Conservation (phyloP, 1,139 yeast genomes). For the Kodamaea alishanica region DNA sequence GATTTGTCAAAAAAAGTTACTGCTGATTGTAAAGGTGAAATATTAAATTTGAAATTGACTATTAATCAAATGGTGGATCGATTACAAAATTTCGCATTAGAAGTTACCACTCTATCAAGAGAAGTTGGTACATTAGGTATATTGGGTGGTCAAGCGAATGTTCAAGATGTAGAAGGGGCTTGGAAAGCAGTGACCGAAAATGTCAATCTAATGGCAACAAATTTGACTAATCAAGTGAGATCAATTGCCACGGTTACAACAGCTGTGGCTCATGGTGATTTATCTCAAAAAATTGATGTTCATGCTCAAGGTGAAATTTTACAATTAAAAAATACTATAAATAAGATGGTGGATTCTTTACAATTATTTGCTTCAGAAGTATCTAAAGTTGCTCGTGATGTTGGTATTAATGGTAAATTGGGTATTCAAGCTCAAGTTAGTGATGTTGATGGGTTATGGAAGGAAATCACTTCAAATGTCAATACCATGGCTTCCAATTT, state of each 20-base stretch:
- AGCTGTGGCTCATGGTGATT: slow-evolving; percentile 89
- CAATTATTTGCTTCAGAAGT: slow-evolving; percentile 87
- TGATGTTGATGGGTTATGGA: slow-evolving; percentile 90
- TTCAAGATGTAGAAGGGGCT: slow-evolving; percentile 88
- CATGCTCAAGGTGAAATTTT: slow-evolving; percentile 86
- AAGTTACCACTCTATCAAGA: slow-evolving; percentile 80
- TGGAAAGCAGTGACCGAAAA: slow-evolving; percentile 91
- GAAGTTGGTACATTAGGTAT: slow-evolving; percentile 91
- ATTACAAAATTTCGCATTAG: slow-evolving; percentile 82
- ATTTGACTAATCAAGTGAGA: slow-evolving; percentile 83
- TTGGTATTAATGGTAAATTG: slow-evolving; percentile 87
- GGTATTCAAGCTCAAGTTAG: slow-evolving; percentile 90
- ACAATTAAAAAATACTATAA: slow-evolving; percentile 75
- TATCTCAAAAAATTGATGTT: slow-evolving; percentile 82
- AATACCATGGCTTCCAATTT: slow-evolving; percentile 90
- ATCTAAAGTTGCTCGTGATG: slow-evolving; percentile 86
- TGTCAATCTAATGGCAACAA: slow-evolving; percentile 86
- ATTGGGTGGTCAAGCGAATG: slow-evolving; percentile 88
- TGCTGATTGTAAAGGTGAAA: slow-evolving; percentile 88
- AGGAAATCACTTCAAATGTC: slow-evolving; percentile 87
- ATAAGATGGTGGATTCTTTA: slow-evolving; percentile 88
- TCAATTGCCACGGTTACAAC: slow-evolving; percentile 89
- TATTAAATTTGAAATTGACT: slow-evolving; percentile 72
- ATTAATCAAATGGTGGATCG: slow-evolving; percentile 87
- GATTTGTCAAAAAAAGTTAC: slow-evolving; percentile 82